Evolutionary conservation across 1,139 yeast species (phyloP).

Genomic region (Suhomyces maxii): DNA sequence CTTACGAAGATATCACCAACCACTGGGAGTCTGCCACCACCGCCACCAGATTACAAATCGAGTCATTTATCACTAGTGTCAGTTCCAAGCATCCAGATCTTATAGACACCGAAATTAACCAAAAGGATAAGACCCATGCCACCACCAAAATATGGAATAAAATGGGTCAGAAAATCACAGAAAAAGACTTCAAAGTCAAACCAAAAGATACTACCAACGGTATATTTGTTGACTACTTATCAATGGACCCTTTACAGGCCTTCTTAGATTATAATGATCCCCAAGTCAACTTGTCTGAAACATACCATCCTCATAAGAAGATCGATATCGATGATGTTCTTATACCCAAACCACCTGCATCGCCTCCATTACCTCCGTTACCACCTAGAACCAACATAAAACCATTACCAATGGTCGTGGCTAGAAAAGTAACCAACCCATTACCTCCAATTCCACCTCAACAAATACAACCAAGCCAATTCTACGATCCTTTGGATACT

Average conservation of each 20-base stretch:
- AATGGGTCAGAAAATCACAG: constrained; percentile 24
- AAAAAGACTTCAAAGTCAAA: constrained; percentile 26
- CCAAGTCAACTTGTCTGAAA: constrained; percentile 25
- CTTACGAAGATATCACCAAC: constrained; percentile 25
- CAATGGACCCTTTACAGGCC: constrained; percentile 37
- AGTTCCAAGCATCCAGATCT: constrained; percentile 34
- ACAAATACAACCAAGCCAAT: constrained; percentile 2
- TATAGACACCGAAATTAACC: constrained; percentile 32
- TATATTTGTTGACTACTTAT: constrained; percentile 31
- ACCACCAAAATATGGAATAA: constrained; percentile 31
- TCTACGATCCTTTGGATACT: constrained; percentile 21
- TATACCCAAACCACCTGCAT: constrained; percentile 20
- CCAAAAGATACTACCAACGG: constrained; percentile 33
- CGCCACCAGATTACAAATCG: constrained; percentile 36
- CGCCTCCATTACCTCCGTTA: constrained; percentile 22
- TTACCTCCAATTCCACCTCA: constrained; percentile 10
- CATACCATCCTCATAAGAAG: constrained; percentile 30
- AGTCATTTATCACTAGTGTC: constrained; percentile 33
- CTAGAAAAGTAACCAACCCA: constrained; percentile 10
- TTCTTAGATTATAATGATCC: constrained; percentile 33
- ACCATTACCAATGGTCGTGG: constrained; percentile 11
- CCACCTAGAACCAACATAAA: constrained; percentile 31
- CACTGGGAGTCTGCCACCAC: constrained; percentile 38
- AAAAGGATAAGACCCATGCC: constrained; percentile 26
- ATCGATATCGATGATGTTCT: constrained; percentile 23